Conservation (phyloP, 2,329 filamentous ascomycete genomes). For the Bipolaris victoriae region DNA sequence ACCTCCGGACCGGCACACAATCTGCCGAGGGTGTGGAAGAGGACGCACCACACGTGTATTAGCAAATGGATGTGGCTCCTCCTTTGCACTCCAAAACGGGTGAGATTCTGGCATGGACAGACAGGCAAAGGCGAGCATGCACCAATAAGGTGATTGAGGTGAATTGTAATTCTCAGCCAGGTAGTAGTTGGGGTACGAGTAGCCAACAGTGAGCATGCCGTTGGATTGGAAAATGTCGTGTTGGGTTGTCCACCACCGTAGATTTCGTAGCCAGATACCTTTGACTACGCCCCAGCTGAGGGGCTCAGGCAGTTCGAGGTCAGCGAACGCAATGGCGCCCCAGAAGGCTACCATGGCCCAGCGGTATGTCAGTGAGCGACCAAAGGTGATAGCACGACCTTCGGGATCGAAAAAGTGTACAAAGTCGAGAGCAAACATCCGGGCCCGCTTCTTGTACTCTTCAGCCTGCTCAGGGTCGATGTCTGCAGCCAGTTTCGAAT, state of each 20-base stretch:
- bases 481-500: conserved; percentile 72
- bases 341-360: conserved; percentile 87
- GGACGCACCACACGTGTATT: conserved; percentile 65
- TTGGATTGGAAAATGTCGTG: conserved; percentile 75
- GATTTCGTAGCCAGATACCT: conserved; percentile 73
- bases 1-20: conserved; percentile 72
- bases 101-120: conserved; percentile 72
- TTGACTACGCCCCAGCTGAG: conserved; percentile 81
- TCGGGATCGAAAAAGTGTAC: conserved; percentile 77
- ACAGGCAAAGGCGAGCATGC: conserved; percentile 77
- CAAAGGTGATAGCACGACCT: conserved; percentile 76
- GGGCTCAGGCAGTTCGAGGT: conserved; percentile 72
- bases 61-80: conserved; percentile 64
- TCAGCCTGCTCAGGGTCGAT: conserved; percentile 68
- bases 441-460: conserved; percentile 73
- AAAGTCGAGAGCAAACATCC: conserved; percentile 71
- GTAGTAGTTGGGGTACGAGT: conserved; percentile 81
- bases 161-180: conserved; percentile 86
- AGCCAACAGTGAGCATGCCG: conserved; percentile 77
- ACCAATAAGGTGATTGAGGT: conserved; percentile 76
- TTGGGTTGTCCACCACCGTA: conserved; percentile 81
- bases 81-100: conserved; percentile 75
- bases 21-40: conserved; percentile 73
- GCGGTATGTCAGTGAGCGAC: conserved; percentile 78
- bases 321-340: conserved; percentile 77